Base-by-base conservation (phyloP, 305 asterid species). In the Ilex paraguariensis region DNA sequence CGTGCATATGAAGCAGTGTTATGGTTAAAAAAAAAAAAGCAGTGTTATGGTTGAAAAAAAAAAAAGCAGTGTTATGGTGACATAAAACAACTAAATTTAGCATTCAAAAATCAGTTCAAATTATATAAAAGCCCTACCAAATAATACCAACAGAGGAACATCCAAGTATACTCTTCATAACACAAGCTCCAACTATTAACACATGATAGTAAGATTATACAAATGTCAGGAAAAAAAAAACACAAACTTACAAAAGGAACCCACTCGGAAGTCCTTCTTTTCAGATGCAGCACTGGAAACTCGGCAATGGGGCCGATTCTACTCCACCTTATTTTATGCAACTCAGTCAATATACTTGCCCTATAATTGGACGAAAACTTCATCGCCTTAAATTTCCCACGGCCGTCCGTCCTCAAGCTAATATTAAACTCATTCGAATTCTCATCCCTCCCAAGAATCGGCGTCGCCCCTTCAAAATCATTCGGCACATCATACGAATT, bases 381-480 rank as follows among this genome's bases (percentile, higher is more conserved):
- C n/a, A 94, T 73, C 32, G 83, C 70, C 79, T 88, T 94, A 66
- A 90, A 94, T 54, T 90, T 94, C 51, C 99, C 99, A 16, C 89
- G 86, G 57, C 99, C 97, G 73, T 94, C 99, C 10, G 97, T 86
- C 79, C 99, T 77, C 69, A 86, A 89, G 66, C 87, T 90, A 13
- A 94, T 31, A 71, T 77, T 88, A 63, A 94, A 88, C 95, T 94
- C 99, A 57, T 63, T 77, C 3, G 95, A 73, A 69, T 58, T 76
- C 39, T 90, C 97, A 66, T 86, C 99, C 78, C 88, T 83, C 66
- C 97, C 96, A 66, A 79, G 68, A 63, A 93, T 84, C 7, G 99
- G 96, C 11, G 78, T 56, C 28, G 99, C 97, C 28, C 93, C 93
- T 69, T 94, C 99, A 59, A 77, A 90, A 78, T 94, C 97, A 53